phyloP scores from a whole-genome alignment of 2,329 filamentous ascomycete species.

The Fonsecaea multimorphosa region DNA sequence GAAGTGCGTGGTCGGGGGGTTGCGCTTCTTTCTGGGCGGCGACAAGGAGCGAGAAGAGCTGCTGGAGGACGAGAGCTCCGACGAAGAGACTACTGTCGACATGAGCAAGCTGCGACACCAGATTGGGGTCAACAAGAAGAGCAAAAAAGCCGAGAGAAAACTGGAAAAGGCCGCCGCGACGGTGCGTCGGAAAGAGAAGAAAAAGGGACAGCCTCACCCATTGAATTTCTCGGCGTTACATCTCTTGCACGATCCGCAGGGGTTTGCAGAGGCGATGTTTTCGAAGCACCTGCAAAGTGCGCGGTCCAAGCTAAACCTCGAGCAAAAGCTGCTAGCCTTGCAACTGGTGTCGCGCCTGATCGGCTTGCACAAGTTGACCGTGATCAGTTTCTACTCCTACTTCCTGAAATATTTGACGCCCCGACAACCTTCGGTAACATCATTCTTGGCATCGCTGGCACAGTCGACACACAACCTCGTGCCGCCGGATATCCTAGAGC shows the following conservation, averaged over 20 bases:
- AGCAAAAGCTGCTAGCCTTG: slow-evolving; percentile 86
- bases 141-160: slow-evolving; percentile 79
- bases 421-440: slow-evolving; percentile 86
- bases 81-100: slow-evolving; percentile 73
- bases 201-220: slow-evolving; percentile 84
- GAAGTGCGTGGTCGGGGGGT: slow-evolving; percentile 86
- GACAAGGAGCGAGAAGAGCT: slow-evolving; percentile 95
- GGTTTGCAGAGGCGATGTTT: slow-evolving; percentile 89
- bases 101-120: slow-evolving; percentile 83
- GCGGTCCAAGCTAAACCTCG: slow-evolving; percentile 82
- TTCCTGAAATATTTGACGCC: slow-evolving; percentile 92
- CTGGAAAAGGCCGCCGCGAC: slow-evolving; percentile 82
- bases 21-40: slow-evolving; percentile 92
- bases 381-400: slow-evolving; percentile 93
- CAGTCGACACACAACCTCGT: slow-evolving; percentile 91
- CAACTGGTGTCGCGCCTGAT: slow-evolving; percentile 90
- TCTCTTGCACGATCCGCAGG: slow-evolving; percentile 90
- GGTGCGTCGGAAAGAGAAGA: slow-evolving; percentile 80
- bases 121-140: slow-evolving; percentile 93
- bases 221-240: slow-evolving; percentile 97
- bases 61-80: slow-evolving; percentile 84
- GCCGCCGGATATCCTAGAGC: slow-evolving; percentile 89
- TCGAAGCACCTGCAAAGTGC: slow-evolving; percentile 87
- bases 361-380: slow-evolving; percentile 87
- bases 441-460: slow-evolving; percentile 88